Evolutionary conservation across 2,329 filamentous ascomycete species (phyloP).

Genomic region (Alternaria sp.): DNA sequence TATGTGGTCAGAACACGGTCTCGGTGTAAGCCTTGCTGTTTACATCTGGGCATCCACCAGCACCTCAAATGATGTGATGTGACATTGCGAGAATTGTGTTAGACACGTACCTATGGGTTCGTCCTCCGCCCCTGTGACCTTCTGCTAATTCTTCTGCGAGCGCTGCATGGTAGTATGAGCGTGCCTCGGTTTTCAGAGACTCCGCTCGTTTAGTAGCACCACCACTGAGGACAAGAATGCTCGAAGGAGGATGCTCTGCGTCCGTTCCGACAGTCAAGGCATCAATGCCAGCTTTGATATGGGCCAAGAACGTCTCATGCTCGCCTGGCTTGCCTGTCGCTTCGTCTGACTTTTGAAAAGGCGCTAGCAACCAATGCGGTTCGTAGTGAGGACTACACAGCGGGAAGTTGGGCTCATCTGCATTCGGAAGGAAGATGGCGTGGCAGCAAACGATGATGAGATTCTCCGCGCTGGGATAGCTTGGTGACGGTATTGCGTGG

Average conservation of each 20-base stretch:
- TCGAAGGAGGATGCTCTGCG: slow-evolving; percentile 42
- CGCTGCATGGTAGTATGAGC: slow-evolving; percentile 46
- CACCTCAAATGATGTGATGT: too few species aligned
- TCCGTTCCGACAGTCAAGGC: slow-evolving; percentile 56
- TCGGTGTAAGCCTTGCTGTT: not conserved
- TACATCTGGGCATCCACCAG: too few species aligned
- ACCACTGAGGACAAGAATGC: slow-evolving; percentile 75
- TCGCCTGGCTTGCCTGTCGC: slow-evolving; percentile 64
- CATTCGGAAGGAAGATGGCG: slow-evolving; percentile 67
- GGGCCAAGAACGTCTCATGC: slow-evolving; percentile 78
- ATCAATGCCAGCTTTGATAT: slow-evolving; percentile 70
- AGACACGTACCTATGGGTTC: slow-evolving; percentile 11
- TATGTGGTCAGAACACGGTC: not conserved
- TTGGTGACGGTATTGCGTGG: slow-evolving; percentile 35
- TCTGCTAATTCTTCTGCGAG: slow-evolving; percentile 32
- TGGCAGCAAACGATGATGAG: slow-evolving; percentile 86
- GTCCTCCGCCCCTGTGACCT: slow-evolving; percentile 33
- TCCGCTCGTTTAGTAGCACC: slow-evolving; percentile 51
- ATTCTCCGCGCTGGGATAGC: slow-evolving; percentile 48
- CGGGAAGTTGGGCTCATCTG: slow-evolving; percentile 31
- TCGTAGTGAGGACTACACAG: slow-evolving; percentile 44
- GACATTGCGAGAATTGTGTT: too few species aligned
- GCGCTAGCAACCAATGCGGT: slow-evolving; percentile 69
- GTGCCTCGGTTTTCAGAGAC: slow-evolving; percentile 43
- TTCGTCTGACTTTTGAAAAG: slow-evolving; percentile 66